Percentiles rank a stretch among this genome's conserved stretches.
These are phyloP conservation scores for Herpetospermum pedunculosum DNA, from an alignment of 306 rosid genomes.

Conservation along the genomic window DNA sequence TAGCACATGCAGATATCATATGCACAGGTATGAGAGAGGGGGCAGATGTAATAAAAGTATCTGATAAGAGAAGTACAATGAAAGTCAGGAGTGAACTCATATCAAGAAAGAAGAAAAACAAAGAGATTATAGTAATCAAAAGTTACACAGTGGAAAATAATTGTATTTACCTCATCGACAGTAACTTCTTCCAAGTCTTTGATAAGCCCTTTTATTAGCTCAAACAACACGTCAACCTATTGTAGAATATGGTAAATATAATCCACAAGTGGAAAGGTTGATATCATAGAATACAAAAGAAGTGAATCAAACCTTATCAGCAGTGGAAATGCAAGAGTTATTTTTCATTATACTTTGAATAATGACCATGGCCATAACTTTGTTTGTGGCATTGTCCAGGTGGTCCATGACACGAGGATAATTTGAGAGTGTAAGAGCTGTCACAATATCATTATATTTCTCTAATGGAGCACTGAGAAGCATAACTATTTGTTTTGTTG, in stretches of 20 bases:
- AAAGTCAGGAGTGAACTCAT: not conserved
- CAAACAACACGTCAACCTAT: conserved; percentile 42
- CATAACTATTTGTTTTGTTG: conserved; percentile 36
- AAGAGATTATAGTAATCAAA: not conserved
- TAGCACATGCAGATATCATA: not conserved
- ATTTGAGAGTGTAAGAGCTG: conserved; percentile 39
- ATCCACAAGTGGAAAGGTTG: not conserved
- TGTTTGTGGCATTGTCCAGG: conserved; percentile 37
- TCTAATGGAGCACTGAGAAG: conserved; percentile 39
- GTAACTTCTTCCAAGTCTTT: conserved; percentile 27
- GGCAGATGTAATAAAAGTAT: not conserved
- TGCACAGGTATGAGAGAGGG: not conserved
- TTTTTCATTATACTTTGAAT: conserved; percentile 42
- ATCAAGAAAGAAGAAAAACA: not conserved
- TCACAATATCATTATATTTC: conserved; percentile 36
- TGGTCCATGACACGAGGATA: conserved; percentile 42
- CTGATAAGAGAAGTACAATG: not conserved
- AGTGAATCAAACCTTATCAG: conserved; percentile 29
- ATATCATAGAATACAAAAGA: conserved; percentile 8
- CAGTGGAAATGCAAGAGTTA: conserved; percentile 30
- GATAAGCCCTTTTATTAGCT: conserved; percentile 38
- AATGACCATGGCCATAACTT: conserved; percentile 41
- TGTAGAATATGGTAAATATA: conserved; percentile 6
- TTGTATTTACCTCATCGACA: conserved; percentile 25
- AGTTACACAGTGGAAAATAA: not conserved